Base-by-base conservation (phyloP, 805 yeast species). In the Yarrowia porcina region DNA sequence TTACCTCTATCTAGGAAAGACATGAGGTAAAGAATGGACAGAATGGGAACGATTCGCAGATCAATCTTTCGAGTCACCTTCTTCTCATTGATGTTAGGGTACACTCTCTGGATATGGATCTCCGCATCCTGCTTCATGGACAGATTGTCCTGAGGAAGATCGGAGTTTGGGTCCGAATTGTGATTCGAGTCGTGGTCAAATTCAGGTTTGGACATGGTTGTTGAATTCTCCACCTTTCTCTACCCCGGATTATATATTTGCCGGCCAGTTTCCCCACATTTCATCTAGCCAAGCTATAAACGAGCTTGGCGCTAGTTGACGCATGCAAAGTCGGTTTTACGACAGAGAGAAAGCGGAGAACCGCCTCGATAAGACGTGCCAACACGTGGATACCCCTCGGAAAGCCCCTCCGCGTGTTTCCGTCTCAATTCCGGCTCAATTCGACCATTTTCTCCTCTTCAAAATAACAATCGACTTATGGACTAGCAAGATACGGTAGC, bases 1-100 rank as follows among this genome's bases (percentile, higher is more conserved):
- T 81, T 82, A 65, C 80, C 79, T 60, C 85, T 69, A 69, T 82
- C 85, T 57, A 82, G 72, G 66, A 77, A 82, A 57, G 82, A 79
- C 62, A 82, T 71, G 65, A 82, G 76, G 65, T 81, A 82, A 33
- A 82, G 74, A 30, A 76, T 69, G 27, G 81, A 77, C 47, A 81
- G 67, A 76, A 78, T 76, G 7, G 83, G 82, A 63, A 81, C 71
- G 47, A 81, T 70, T 50, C 80, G 67, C 18, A 73, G 28, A 65
- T 81, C 85, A 17, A 78, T 71, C 64, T 78, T 81, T 62, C 81
- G 70, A 4, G 10, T 49, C 20, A 49, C 56, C 56, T 49, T 49
- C 15, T 49, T 49, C 15, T 49, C 56, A 9, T 49, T 18, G 20
- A 49, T 32, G 12, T 39, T 32, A 12, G 38, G 21, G 21, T 15